Evolutionary conservation across 2,329 filamentous ascomycete species (phyloP).

Genomic region (Tolypocladium paradoxum): DNA sequence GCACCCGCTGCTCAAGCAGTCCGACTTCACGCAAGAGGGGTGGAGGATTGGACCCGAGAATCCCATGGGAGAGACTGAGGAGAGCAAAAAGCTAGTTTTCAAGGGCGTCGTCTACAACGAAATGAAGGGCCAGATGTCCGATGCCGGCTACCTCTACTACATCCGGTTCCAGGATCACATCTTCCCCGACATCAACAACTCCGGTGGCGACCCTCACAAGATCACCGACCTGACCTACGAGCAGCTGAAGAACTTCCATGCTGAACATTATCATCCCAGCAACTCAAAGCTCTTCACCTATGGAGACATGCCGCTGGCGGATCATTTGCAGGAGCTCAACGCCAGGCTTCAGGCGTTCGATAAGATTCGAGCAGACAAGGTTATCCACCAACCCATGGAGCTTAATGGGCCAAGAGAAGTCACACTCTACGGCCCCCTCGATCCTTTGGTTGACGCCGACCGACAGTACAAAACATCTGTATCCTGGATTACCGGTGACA

Average conservation of each 20-base stretch:
- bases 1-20: slow-evolving; percentile 76
- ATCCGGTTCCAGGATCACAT: slow-evolving; percentile 92
- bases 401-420: slow-evolving; percentile 60
- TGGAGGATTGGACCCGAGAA: slow-evolving; percentile 95
- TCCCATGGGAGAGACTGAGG: slow-evolving; percentile 45
- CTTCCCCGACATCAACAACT: slow-evolving; percentile 91
- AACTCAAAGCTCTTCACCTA: slow-evolving; percentile 96
- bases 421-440: slow-evolving; percentile 67
- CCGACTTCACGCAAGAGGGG: slow-evolving; percentile 92
- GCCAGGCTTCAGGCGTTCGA: slow-evolving; percentile 64
- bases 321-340: slow-evolving; percentile 72
- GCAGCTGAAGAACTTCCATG: slow-evolving; percentile 79
- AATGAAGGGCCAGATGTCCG: slow-evolving; percentile 99
- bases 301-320: slow-evolving; percentile 75
- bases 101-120: slow-evolving; percentile 99
- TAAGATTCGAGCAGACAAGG: slow-evolving; percentile 55
- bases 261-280: slow-evolving; percentile 90
- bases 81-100: slow-evolving; percentile 69
- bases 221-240: slow-evolving; percentile 93
- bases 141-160: slow-evolving; percentile 92
- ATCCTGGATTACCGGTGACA: slow-evolving; percentile 84
- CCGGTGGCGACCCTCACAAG: slow-evolving; percentile 88
- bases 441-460: slow-evolving; percentile 75
- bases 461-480: slow-evolving; percentile 90
- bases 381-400: slow-evolving; percentile 67